Conservation (phyloP, 2,329 filamentous ascomycete genomes). For the Arthrobotrys iridis region DNA sequence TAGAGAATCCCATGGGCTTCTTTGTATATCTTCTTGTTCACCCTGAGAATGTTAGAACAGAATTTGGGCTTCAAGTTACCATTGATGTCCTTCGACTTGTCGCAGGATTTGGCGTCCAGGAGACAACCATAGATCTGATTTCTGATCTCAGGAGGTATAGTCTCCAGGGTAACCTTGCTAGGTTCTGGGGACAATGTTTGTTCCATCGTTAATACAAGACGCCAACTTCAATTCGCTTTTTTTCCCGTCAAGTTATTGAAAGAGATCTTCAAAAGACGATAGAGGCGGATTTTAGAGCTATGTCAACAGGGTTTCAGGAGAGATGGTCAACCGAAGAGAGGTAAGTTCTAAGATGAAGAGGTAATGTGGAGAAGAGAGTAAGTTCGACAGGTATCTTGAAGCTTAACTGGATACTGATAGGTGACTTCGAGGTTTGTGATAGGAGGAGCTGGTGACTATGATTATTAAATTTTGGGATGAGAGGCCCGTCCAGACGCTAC, state of each 20-base stretch:
- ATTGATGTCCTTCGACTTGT: background rate
- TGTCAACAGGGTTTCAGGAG: too few relatives aligned
- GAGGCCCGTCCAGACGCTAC: too few relatives aligned
- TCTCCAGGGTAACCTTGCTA: background rate
- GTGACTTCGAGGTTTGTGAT: background rate
- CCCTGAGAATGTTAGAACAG: constrained; percentile 16
- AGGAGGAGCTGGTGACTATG: background rate
- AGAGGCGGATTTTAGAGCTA: background rate
- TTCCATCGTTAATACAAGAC: background rate
- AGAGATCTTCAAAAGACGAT: background rate
- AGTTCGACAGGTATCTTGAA: background rate
- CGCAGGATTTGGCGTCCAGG: constrained; percentile 17
- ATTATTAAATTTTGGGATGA: too few relatives aligned
- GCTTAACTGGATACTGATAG: background rate
- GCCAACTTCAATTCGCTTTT: background rate
- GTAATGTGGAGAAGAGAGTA: background rate
- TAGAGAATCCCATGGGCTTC: constrained; percentile 39
- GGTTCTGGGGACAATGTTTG: background rate
- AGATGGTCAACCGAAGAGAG: background rate
- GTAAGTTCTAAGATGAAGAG: background rate
- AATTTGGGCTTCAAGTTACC: background rate
- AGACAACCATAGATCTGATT: constrained; percentile 37
- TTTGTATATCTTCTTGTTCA: constrained; percentile 19
- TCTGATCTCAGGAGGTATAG: constrained; percentile 26
- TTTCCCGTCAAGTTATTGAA: background rate